phyloP scores from a whole-genome alignment of 2,329 filamentous ascomycete genomes.

The Boeremia exigua region DNA sequence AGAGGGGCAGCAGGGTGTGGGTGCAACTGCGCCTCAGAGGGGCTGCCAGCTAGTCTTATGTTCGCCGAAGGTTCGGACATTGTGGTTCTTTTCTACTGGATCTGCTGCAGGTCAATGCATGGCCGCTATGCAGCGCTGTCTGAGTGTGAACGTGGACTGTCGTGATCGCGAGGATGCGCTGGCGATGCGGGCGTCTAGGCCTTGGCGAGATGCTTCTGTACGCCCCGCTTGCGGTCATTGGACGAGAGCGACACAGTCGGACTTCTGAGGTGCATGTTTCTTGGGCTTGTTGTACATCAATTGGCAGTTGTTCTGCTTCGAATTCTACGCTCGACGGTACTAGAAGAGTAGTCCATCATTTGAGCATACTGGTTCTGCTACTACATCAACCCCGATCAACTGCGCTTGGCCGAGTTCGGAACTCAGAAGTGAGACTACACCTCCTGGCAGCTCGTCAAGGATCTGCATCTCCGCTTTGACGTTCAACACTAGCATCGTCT shows the following conservation, averaged over 20 bases:
- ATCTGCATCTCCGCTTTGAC: conserved; percentile 80
- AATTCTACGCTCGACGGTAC: not conserved
- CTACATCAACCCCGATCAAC: conserved; percentile 7
- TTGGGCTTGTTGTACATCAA: not conserved
- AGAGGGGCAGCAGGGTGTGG: conserved; percentile 26
- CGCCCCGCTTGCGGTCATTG: conserved; percentile 26
- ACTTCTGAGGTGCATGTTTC: not conserved
- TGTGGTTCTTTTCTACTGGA: conserved; percentile 41
- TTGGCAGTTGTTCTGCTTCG: not conserved
- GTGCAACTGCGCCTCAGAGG: conserved; percentile 29
- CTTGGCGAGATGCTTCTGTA: conserved; percentile 21
- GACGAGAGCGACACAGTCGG: conserved; percentile 27
- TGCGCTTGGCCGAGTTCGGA: conserved; percentile 22
- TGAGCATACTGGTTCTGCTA: conserved; percentile 12
- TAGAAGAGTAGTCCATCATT: conserved; percentile 40
- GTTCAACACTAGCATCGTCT: conserved; percentile 75
- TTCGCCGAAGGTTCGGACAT: conserved; percentile 38
- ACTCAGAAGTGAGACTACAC: conserved; percentile 41
- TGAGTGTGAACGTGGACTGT: conserved; percentile 44
- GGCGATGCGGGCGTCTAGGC: conserved; percentile 20
- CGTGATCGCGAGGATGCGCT: conserved; percentile 44
- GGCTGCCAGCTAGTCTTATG: conserved; percentile 34
- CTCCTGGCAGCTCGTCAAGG: conserved; percentile 56
- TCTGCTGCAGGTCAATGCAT: conserved; percentile 49
- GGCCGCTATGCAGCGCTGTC: conserved; percentile 40